Conservation (phyloP, 331 rosid genomes). For the Erythrophleum ivorense region DNA sequence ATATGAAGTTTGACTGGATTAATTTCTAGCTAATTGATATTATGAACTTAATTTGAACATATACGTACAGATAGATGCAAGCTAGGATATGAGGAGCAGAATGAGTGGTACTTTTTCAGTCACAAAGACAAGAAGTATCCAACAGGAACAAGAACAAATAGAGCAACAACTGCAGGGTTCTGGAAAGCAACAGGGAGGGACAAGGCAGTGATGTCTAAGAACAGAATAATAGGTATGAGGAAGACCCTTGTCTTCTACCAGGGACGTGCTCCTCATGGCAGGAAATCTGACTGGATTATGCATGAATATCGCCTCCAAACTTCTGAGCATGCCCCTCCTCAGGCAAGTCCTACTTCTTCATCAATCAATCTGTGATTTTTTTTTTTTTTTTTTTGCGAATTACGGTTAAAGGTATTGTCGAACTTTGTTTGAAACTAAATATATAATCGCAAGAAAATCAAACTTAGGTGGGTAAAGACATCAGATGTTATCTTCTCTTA, state of each 20-base stretch:
- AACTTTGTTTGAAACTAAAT: too few species aligned
- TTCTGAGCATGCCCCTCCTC: conserved; percentile 76
- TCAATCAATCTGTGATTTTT: too few species aligned
- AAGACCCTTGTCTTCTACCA: conserved; percentile 90
- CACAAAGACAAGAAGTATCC: conserved; percentile 96
- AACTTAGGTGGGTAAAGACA: too few species aligned
- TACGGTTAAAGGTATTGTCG: too few species aligned
- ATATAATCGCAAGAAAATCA: too few species aligned
- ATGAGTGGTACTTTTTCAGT: conserved; percentile 95
- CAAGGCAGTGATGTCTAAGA: conserved; percentile 78
- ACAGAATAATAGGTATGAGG: conserved; percentile 85
- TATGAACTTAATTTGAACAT: neutral
- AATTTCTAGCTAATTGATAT: too few species aligned
- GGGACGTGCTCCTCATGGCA: conserved; percentile 91
- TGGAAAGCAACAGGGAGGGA: conserved; percentile 98
- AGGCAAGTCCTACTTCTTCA: conserved; percentile 52
- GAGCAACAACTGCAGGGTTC: conserved; percentile 90
- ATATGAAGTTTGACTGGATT: too few species aligned
- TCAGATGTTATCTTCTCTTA: too few species aligned
- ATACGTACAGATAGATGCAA: conserved; percentile 65
- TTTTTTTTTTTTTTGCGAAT: too few species aligned
- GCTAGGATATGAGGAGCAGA: conserved; percentile 75
- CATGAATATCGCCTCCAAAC: conserved; percentile 92
- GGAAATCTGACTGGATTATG: conserved; percentile 91
- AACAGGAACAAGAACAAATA: conserved; percentile 80